A percentile compares a stretch with the other conserved stretches of the same genome.
These are phyloP conservation scores for Neocucurbitaria cava DNA, from an alignment of 2,329 filamentous ascomycete species.

Conservation along the genomic window DNA sequence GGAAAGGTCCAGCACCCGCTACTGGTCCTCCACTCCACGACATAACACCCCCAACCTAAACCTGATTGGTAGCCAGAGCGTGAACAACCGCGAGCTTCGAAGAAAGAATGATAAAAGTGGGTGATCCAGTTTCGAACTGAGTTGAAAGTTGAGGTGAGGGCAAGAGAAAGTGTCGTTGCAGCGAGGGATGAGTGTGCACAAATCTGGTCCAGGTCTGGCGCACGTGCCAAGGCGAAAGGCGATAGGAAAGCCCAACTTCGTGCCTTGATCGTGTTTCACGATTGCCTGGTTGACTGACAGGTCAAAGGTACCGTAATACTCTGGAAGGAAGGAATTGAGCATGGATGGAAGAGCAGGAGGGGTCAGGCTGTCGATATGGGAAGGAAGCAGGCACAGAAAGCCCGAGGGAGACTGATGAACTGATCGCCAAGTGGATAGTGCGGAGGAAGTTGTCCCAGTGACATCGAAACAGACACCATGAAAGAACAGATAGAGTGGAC, in stretches of 20 bases:
- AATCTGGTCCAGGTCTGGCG: constrained; percentile 33
- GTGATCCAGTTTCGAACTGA: constrained; percentile 5
- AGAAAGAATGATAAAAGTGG: constrained; percentile 2
- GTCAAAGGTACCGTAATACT: neutral
- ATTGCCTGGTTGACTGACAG: neutral
- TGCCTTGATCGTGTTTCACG: neutral
- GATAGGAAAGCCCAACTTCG: constrained; percentile 17
- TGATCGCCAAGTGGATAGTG: constrained; percentile 12
- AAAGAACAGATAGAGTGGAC: neutral
- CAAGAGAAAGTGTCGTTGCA: constrained; percentile 19
- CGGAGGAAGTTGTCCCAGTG: neutral
- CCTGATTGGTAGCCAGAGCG: constrained; percentile 5
- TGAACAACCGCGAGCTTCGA: neutral
- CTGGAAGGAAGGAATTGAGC: constrained; percentile 10
- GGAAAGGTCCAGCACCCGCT: constrained; percentile 42
- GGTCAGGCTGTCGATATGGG: constrained; percentile 31
- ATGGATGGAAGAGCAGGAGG: constrained; percentile 15
- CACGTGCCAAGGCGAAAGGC: constrained; percentile 36
- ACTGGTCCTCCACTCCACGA: constrained; percentile 47
- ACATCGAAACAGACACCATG: neutral
- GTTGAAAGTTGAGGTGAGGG: neutral
- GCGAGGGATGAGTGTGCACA: constrained; percentile 26
- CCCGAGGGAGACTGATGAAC: constrained; percentile 12
- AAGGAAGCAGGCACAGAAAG: constrained; percentile 23
- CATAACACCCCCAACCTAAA: constrained; percentile 29